A percentile compares a stretch with the other conserved stretches of the same genome.
These are phyloP conservation scores for Boletus vinaceobasis DNA, from an alignment of 768 basidiomycete genomes.

Conservation along the genomic window DNA sequence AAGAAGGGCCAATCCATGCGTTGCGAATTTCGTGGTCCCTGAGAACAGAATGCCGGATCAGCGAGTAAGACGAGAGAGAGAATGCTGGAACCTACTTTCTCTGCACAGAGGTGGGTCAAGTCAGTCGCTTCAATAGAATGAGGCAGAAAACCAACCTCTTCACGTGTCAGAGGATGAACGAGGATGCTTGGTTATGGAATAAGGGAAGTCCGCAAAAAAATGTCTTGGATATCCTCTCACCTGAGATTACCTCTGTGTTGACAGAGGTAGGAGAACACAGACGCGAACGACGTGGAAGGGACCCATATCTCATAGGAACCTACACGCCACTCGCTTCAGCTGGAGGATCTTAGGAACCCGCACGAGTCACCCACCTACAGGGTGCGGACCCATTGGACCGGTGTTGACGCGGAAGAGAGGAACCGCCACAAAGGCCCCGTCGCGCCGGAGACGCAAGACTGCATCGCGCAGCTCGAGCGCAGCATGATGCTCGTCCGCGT, in stretches of 20 bases:
- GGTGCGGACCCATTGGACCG: constrained; percentile 71
- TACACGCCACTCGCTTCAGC: constrained; percentile 19
- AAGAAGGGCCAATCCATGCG: constrained; percentile 73
- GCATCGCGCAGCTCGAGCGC: constrained; percentile 70
- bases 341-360: background rate
- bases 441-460: constrained; percentile 63
- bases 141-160: constrained; percentile 46
- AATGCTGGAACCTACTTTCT: constrained; percentile 41
- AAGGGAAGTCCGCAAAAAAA: background rate
- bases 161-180: constrained; percentile 70
- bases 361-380: constrained; percentile 50
- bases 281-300: constrained; percentile 67
- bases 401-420: constrained; percentile 70
- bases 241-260: constrained; percentile 66
- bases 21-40: constrained; percentile 70
- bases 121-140: background rate
- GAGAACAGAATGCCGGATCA: background rate
- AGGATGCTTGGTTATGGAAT: constrained; percentile 49
- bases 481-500: constrained; percentile 55
- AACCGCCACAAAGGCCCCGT: constrained; percentile 78
- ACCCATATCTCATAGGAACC: constrained; percentile 84
- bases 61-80: background rate
- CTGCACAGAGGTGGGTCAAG: constrained; percentile 28
- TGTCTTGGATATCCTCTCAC: constrained; percentile 31
- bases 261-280: constrained; percentile 75